Evolutionary conservation across 106 monocot genomes (phyloP).

Genomic region (Vanilla planifolia): DNA sequence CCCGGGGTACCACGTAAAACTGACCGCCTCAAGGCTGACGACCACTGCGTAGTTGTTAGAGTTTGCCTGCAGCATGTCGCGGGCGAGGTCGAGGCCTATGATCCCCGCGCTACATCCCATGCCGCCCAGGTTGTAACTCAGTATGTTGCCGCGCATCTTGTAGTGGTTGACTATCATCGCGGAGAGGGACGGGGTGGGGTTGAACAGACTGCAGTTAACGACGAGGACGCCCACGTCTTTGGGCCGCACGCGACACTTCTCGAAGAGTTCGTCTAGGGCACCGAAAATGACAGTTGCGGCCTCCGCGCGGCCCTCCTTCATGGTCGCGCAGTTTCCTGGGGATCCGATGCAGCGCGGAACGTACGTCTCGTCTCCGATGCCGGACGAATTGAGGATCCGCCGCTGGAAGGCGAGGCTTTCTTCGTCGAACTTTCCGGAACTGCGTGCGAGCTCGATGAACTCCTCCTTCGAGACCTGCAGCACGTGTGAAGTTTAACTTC

Average conservation of each 20-base stretch:
- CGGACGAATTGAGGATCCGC: constrained; percentile 69
- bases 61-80: constrained; percentile 72
- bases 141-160: constrained; percentile 87
- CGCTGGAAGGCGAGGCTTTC: constrained; percentile 78
- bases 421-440: constrained; percentile 93
- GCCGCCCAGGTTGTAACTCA: constrained; percentile 78
- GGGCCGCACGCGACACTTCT: constrained; percentile 57
- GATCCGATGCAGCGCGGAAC: constrained; percentile 50
- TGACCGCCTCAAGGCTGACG: constrained; percentile 63
- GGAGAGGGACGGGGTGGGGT: constrained; percentile 66
- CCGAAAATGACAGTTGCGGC: constrained; percentile 50
- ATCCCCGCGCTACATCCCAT: constrained; percentile 78
- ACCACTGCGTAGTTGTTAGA: constrained; percentile 63
- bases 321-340: constrained; percentile 47
- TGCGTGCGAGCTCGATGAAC: constrained; percentile 67
- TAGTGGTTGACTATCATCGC: constrained; percentile 96
- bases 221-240: constrained; percentile 67
- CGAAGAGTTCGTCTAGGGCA: constrained; percentile 72
- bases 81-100: constrained; percentile 57
- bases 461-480: constrained; percentile 85
- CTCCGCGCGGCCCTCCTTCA: constrained; percentile 71
- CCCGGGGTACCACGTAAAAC: constrained; percentile 66
- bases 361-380: constrained; percentile 94
- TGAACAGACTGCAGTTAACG: constrained; percentile 80
- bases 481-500: background rate